Base-by-base conservation (phyloP, 495 filamentous ascomycete species). In the Daldinia bambusicola region DNA sequence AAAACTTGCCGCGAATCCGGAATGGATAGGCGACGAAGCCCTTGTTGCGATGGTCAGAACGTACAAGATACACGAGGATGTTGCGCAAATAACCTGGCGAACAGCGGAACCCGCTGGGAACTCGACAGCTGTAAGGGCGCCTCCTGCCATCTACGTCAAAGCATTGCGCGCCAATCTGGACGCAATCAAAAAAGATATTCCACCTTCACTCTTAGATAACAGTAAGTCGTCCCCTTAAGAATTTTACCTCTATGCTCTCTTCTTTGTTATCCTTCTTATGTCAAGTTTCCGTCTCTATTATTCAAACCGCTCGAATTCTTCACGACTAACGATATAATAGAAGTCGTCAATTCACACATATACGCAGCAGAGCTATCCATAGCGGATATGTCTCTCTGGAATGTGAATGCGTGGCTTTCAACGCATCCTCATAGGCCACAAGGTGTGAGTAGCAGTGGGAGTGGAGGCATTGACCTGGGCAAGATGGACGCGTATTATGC, bases 41-140 rank as follows among this genome's bases (percentile, higher is more conserved):
- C 72, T 78, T 1, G 67, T 71, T 2, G 41, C 67, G 4, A 76
- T 78, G 65, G 81, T 81, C 32, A 79, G 74, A 55, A 71, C 79
- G 20, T 77, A 78, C 16, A 69, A 72, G 26, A 74, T 83, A 43
- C 59, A 66, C 12, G 75, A 77, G 53, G 69, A 74, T 14, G 40
- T 74, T 12, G 43, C 60, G 10, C 70, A 74, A 12, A 58, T 69
- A 34, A 63, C 67, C 1, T 76, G 68, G 66, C 51, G 61, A 10
- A 55, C 56, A 2, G 22, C 57, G 6, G 73, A 77, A 1, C 50
- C 56, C 18, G 53, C 59, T n/a, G 53, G 16, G 2, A 56, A 66
- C 26, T 30, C 37, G 12, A 55, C 38, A 14, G 30, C 60, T 14
- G 20, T 50, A 2, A 77, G 55, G 45, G 55, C 68, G 12, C 68